phyloP scores from a whole-genome alignment of 2,329 filamentous ascomycete species.

The Aspergillus spinulosporus region DNA sequence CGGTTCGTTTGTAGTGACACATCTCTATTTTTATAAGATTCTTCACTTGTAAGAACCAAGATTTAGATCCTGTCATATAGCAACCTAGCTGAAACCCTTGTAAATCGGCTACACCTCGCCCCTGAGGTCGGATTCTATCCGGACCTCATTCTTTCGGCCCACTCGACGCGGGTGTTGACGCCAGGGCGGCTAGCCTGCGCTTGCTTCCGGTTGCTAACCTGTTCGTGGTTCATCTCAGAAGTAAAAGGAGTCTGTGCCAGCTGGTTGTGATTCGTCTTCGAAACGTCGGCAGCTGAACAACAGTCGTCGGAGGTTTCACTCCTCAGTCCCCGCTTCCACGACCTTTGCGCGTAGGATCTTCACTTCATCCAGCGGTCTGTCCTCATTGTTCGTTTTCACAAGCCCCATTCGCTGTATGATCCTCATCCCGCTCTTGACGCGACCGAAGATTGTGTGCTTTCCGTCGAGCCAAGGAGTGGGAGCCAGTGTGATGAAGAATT shows the following conservation, averaged over 20 bases:
- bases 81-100: not conserved
- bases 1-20: constrained; percentile 76
- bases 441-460: constrained; percentile 90
- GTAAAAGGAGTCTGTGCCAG: not conserved
- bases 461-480: constrained; percentile 75
- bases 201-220: not conserved
- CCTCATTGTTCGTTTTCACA: constrained; percentile 78
- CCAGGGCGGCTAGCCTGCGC: not conserved
- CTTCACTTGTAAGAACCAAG: constrained; percentile 4
- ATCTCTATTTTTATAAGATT: constrained; percentile 39
- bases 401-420: constrained; percentile 86
- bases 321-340: constrained; percentile 59
- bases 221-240: not conserved
- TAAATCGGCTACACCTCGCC: not conserved
- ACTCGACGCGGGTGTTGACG: not conserved
- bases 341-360: constrained; percentile 74
- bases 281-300: not conserved
- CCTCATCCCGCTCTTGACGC: constrained; percentile 79
- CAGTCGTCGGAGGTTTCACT: constrained; percentile 28
- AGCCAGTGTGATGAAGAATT: constrained; percentile 94
- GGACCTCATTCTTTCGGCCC: not conserved
- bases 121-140: not conserved
- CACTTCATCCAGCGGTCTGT: constrained; percentile 78
- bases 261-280: not conserved
- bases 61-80: constrained; percentile 1